phyloP scores from a whole-genome alignment of 2,329 filamentous ascomycete genomes.

The Tolypocladium paradoxum region DNA sequence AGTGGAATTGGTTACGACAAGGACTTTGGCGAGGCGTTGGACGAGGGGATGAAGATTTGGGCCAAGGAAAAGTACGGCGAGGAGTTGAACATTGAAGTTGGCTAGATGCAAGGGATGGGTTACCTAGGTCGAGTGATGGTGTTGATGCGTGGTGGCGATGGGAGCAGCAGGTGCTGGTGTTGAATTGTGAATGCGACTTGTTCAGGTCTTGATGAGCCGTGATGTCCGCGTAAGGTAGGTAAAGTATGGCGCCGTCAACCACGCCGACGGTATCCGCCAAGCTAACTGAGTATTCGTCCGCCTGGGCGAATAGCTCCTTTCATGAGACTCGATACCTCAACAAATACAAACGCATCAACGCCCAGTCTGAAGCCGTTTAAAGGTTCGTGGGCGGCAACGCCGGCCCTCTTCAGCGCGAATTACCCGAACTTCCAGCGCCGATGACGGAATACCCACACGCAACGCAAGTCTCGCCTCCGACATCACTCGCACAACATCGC shows the following conservation, averaged over 20 bases:
- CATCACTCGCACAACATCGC: background rate
- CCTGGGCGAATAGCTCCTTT: background rate
- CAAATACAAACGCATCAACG: too few relatives aligned
- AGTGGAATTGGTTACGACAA: constrained; percentile 26
- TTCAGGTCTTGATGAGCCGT: too few relatives aligned
- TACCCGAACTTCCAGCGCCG: background rate
- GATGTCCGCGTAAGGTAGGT: background rate
- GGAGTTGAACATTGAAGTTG: constrained; percentile 14
- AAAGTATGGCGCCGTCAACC: background rate
- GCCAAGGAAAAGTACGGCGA: constrained; percentile 22
- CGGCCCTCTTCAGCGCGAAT: background rate
- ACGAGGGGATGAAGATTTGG: constrained; percentile 27
- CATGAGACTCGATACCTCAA: background rate
- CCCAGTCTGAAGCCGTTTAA: background rate
- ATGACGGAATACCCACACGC: background rate
- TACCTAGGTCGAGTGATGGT: background rate
- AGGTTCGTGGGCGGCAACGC: background rate
- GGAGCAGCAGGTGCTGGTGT: background rate
- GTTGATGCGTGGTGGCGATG: background rate
- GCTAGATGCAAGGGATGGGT: background rate
- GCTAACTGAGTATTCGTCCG: background rate
- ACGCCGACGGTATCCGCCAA: background rate
- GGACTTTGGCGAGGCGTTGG: constrained; percentile 22
- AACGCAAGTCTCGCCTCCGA: background rate
- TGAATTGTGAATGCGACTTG: background rate